Conservation (phyloP, 306 rosid genomes). For the Rubus idaeus region DNA sequence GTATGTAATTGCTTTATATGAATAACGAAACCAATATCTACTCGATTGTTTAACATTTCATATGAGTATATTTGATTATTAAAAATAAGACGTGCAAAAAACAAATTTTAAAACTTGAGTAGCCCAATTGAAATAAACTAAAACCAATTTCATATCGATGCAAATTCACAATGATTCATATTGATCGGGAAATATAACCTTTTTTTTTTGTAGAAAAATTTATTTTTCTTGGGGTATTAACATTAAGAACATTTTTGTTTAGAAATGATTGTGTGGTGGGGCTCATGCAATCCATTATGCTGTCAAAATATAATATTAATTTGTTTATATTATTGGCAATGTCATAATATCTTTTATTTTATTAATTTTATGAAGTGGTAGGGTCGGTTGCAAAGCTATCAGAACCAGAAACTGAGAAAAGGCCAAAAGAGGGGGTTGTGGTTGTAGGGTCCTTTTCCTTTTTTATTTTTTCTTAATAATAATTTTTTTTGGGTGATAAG, state of each 20-base stretch:
- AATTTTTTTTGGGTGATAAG: slow-evolving; percentile 22
- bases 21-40: too few relatives aligned
- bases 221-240: background rate
- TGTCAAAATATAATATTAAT: slow-evolving; percentile 6
- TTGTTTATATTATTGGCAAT: background rate
- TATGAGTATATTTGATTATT: too few relatives aligned
- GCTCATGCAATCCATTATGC: slow-evolving; percentile 17
- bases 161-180: background rate
- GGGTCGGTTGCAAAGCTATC: slow-evolving; percentile 37
- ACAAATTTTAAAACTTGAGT: too few relatives aligned
- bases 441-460: slow-evolving; percentile 34
- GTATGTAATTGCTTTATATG: too few relatives aligned
- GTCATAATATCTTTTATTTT: background rate
- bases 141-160: background rate
- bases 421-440: slow-evolving; percentile 1
- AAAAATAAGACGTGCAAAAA: too few relatives aligned
- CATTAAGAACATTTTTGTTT: background rate
- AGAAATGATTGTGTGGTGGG: slow-evolving; percentile 30
- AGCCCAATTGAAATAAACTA: too few relatives aligned
- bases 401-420: slow-evolving; percentile 6
- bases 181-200: background rate
- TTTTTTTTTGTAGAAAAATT: background rate
- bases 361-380: slow-evolving; percentile 26
- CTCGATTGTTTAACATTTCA: too few relatives aligned
- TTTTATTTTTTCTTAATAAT: background rate